A percentile compares a stretch with the other conserved stretches of the same genome.
Evolutionary conservation across 208 protist genomes (phyloP).

Genomic region (Leishmania guyanensis): DNA sequence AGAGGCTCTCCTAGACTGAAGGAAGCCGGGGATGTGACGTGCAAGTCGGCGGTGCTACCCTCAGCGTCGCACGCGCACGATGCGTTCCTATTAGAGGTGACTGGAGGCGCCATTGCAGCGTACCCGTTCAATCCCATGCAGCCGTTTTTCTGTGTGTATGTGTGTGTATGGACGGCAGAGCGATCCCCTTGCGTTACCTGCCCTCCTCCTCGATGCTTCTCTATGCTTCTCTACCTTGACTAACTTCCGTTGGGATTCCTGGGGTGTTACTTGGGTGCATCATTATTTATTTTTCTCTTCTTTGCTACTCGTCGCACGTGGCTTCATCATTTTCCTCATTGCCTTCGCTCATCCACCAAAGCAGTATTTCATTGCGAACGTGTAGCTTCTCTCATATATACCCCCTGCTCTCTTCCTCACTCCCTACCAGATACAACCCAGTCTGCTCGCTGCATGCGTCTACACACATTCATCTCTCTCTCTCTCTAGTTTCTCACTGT

Average conservation of each 20-base stretch:
- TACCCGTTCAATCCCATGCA: neutral
- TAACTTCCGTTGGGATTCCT: neutral
- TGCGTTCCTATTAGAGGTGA: neutral
- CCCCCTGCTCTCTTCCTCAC: neutral
- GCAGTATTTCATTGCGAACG: neutral
- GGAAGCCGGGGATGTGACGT: neutral
- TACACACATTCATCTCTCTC: neutral
- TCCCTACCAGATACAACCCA: neutral
- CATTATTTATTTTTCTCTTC: neutral
- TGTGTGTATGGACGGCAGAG: neutral
- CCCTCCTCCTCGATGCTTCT: neutral
- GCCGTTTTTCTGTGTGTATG: neutral
- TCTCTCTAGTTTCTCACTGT: conserved; percentile 5
- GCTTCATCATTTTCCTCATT: neutral
- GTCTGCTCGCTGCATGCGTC: neutral
- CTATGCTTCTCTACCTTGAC: neutral
- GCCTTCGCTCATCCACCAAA: neutral
- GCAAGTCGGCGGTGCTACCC: neutral
- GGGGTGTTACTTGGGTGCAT: neutral
- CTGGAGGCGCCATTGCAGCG: neutral
- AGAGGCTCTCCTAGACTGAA: neutral
- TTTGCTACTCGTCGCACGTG: neutral
- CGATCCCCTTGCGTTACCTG: neutral
- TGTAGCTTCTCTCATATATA: neutral
- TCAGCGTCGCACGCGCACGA: neutral